These are phyloP conservation scores for Aristolochia fimbriata DNA, from an alignment of 164 flowering plant species.

Conservation along the genomic window DNA sequence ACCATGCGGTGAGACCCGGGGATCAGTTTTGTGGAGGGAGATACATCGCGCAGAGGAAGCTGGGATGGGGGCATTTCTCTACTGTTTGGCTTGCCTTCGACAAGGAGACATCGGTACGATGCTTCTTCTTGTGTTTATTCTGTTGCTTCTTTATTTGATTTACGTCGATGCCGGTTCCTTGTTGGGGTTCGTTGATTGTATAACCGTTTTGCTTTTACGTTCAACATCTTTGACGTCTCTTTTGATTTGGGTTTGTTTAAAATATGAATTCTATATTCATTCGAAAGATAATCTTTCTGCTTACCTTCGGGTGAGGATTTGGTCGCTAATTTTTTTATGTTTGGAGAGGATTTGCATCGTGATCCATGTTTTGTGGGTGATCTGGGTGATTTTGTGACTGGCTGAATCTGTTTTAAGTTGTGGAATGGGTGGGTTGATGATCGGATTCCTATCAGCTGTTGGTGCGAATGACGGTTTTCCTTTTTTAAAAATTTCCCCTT, in stretches of 20 bases:
- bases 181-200: background rate
- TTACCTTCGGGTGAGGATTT: background rate
- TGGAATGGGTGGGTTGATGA: too few species aligned
- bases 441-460: too few species aligned
- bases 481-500: too few species aligned
- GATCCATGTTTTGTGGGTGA: background rate
- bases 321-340: background rate
- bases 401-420: too few species aligned
- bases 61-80: conserved; percentile 97
- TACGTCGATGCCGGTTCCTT: background rate
- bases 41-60: conserved; percentile 85
- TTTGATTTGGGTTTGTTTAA: background rate
- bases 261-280: background rate
- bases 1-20: conserved; percentile 78
- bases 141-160: background rate
- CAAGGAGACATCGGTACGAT: conserved; percentile 49
- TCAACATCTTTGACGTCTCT: background rate
- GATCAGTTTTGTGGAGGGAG: conserved; percentile 76
- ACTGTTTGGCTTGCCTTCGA: conserved; percentile 98
- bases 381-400: too few species aligned
- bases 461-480: too few species aligned
- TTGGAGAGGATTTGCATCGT: background rate
- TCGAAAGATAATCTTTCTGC: background rate
- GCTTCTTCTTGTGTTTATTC: background rate
- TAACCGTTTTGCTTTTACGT: background rate